Evolutionary conservation across 108 stramenopile genomes (phyloP), one percentile per base, ranked within the genome.

Genomic region (Fragilariopsis cylindrus): DNA sequence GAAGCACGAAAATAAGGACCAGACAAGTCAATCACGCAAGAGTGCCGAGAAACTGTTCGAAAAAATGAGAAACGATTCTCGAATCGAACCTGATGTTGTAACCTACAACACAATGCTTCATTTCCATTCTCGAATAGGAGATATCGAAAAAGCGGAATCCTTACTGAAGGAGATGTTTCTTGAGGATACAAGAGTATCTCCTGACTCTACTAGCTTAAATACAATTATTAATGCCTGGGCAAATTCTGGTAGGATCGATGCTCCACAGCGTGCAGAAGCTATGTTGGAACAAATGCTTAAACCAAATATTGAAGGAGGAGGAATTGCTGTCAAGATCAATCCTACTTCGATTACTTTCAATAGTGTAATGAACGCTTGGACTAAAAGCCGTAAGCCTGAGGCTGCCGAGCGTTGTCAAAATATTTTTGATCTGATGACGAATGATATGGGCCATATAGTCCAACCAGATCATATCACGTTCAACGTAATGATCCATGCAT

Each of bases 331-430:
- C 15, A 12, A 18, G 50, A 68, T 86, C 60, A 84, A 75, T 57
- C 90, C 90, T 56, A 85, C 86, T 71, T 80, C 81, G 39, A 85
- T 87, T 16, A 88, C 86, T 13, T 90, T 88, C 71, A 88, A 86
- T 39, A 82, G 81, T 42, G 82, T 90, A 54, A 86, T 90, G 69
- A 81, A 71, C 41, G 79, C 84, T 16, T 91, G 87, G 87, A 85
- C 88, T 7, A 86, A 81, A 74, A 76, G 76, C 46, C 71, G 84
- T 42, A 60, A 52, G 9, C 48, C 76, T 11, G 60, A 78, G 48
- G 88, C 88, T 7, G 70, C 83, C 21, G 71, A 80, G 21, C 71
- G 66, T 6, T 88, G 85, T 19, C 60, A 76, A 42, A 58, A 76
- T 13, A 46, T 92, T 12, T 63, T 92, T 57, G 57, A 69, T 52